Evolutionary conservation across 306 rosid species (phyloP), one percentile per base, ranked within the genome.

Genomic region (Vigna radiata): DNA sequence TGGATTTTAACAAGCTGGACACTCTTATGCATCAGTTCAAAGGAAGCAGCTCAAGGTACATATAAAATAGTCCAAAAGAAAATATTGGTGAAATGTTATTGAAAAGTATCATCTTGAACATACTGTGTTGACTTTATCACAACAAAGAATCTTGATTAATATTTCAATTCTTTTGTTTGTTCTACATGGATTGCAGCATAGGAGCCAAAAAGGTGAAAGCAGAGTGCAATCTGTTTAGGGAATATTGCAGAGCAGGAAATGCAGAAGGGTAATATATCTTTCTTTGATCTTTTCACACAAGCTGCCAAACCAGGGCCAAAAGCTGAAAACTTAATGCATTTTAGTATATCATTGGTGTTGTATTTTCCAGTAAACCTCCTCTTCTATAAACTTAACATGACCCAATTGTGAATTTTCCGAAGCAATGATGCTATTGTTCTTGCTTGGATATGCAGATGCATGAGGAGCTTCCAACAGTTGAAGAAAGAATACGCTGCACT

Each of bases 181-280:
- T 47, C 82, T 68, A 1, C 66, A 69, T 86, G 86, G 81, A 56
- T 33, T 84, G 88, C 90, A 91, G 97, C 86, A 94, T 94, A 23
- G 97, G 97, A 81, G 98, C 97, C 85, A 91, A 89, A 79, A 94
- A 87, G 87, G 97, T 94, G 83, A 87, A 91, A 94, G 92, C 89
- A 77, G 96, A 94, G 86, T 85, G 93, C 86, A 89, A 86, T 60
- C 85, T 85, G 62, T 91, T 91, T 17, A 86, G 91, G 81, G 97
- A 91, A 87, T 89, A 87, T 83, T 94, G 98, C 77, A 82, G 68
- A 70, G 67, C 88, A 44, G 87, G 83, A 85, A 94, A 88, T 85
- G 89, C 81, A 66, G 96, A 94, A 77, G 98, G 97, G 98, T 94
- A 87, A 83, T 68, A 25, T 12, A 55, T 69, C 69, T 79, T 66